phyloP scores from a whole-genome alignment of 2,329 filamentous ascomycete species.

The Neocucurbitaria cava region DNA sequence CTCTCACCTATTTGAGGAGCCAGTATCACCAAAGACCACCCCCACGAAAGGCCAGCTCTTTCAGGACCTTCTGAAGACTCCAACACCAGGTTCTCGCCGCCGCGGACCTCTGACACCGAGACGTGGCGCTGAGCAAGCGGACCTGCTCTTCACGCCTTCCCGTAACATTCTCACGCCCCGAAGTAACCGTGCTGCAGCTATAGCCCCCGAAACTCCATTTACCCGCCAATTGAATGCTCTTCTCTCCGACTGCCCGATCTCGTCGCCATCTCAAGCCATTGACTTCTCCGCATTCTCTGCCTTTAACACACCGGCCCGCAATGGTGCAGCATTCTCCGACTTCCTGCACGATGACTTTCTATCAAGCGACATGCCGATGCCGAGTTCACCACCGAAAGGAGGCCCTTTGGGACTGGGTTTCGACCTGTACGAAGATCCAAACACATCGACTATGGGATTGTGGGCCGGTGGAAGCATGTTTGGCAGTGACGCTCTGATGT shows the following conservation, averaged over 20 bases:
- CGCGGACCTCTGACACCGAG: conserved; percentile 46
- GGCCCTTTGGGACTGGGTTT: conserved; percentile 36
- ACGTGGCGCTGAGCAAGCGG: conserved; percentile 23
- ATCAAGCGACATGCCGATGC: conserved; percentile 46
- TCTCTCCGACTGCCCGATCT: conserved; percentile 51
- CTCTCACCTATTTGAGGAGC: conserved; percentile 71
- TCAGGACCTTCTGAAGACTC: conserved; percentile 55
- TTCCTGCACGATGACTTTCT: conserved; percentile 42
- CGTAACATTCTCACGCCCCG: conserved; percentile 47
- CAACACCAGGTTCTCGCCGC: conserved; percentile 49
- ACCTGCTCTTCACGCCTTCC: conserved; percentile 37
- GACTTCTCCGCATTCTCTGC: conserved; percentile 46
- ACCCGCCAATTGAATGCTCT: conserved; percentile 70
- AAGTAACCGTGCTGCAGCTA: conserved; percentile 39
- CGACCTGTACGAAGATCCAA: conserved; percentile 48
- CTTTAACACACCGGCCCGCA: conserved; percentile 39
- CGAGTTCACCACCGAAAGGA: conserved; percentile 43
- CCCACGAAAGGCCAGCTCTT: conserved; percentile 66
- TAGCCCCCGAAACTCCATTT: conserved; percentile 61
- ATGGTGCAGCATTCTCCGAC: conserved; percentile 33
- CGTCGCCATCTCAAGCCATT: conserved; percentile 39
- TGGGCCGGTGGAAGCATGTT: conserved; percentile 46
- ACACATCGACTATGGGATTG: conserved; percentile 40
- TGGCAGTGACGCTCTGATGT: conserved; percentile 36
- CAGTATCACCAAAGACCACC: conserved; percentile 63